Evolutionary conservation across 2,329 filamentous ascomycete species (phyloP).

Genomic region (Aureobasidium sp.): DNA sequence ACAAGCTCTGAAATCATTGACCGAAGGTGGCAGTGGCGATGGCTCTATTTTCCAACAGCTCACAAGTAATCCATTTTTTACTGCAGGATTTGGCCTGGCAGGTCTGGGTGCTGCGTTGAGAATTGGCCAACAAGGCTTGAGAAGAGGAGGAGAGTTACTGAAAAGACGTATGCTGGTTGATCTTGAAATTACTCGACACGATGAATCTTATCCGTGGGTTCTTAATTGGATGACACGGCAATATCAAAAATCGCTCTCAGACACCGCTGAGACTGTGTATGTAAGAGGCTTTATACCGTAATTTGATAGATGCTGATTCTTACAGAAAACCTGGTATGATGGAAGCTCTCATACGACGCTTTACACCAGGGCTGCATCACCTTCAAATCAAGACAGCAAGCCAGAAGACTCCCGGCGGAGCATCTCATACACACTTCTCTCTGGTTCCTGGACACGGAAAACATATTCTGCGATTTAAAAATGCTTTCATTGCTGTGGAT

Average conservation of each 20-base stretch:
- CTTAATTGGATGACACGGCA: conserved; percentile 82
- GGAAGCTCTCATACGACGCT: conserved; percentile 48
- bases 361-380: conserved; percentile 56
- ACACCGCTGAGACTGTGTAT: conserved; percentile 47
- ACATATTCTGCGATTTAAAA: conserved; percentile 79
- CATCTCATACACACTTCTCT: conserved; percentile 71
- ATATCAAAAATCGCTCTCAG: conserved; percentile 27
- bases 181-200: conserved; percentile 89
- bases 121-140: conserved; percentile 69
- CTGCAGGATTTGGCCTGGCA: conserved; percentile 74
- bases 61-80: conserved; percentile 48
- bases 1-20: conserved; percentile 33
- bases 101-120: conserved; percentile 76
- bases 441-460: conserved; percentile 86
- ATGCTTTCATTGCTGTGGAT: conserved; percentile 80
- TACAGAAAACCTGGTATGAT: conserved; percentile 34
- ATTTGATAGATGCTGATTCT: neutral
- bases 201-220: conserved; percentile 90
- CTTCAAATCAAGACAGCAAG: conserved; percentile 59
- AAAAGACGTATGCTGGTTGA: conserved; percentile 85
- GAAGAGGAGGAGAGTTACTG: conserved; percentile 65
- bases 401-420: conserved; percentile 56
- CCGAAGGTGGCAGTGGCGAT: conserved; percentile 28
- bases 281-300: neutral
- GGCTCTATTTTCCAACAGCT: conserved; percentile 39